These are phyloP conservation scores for Nymphaea colorata DNA, from an alignment of 164 flowering plant species.

Conservation along the genomic window DNA sequence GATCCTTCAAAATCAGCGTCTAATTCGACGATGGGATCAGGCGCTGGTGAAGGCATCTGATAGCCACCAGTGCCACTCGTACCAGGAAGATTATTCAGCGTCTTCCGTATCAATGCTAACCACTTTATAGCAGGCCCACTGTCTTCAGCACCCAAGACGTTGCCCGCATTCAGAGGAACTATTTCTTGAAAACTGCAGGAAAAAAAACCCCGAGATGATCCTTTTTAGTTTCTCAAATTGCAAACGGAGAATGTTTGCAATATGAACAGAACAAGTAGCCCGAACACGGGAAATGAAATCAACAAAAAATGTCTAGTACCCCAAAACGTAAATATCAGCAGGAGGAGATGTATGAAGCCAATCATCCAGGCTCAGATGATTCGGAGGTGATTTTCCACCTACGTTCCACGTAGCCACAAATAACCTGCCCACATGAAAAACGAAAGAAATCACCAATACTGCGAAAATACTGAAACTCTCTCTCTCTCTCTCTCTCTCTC, in stretches of 20 bases:
- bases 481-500: not conserved
- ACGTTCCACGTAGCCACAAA: slow-evolving; percentile 99
- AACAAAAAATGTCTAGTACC: slow-evolving; percentile 25
- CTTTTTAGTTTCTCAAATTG: too few relatives aligned
- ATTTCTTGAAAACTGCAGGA: slow-evolving; percentile 85
- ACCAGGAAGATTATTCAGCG: slow-evolving; percentile 75
- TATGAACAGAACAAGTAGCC: too few relatives aligned
- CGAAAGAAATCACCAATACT: not conserved
- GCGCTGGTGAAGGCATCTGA: slow-evolving; percentile 70
- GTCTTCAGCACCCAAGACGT: slow-evolving; percentile 91
- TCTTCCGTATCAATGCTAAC: slow-evolving; percentile 65
- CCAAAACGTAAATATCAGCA: slow-evolving; percentile 96
- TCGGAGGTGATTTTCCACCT: slow-evolving; percentile 94
- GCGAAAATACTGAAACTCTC: not conserved
- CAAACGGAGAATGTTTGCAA: too few relatives aligned
- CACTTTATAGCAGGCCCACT: slow-evolving; percentile 86
- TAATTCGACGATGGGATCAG: slow-evolving; percentile 71
- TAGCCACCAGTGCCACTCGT: slow-evolving; percentile 34
- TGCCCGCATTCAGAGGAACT: slow-evolving; percentile 95
- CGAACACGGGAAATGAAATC: not conserved
- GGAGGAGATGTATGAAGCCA: slow-evolving; percentile 98
- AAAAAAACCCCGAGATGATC: slow-evolving; percentile 1
- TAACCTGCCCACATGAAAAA: slow-evolving; percentile 29
- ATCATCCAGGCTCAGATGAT: slow-evolving; percentile 68
- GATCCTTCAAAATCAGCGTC: slow-evolving; percentile 93